A percentile compares a stretch with the other conserved stretches of the same genome.
phyloP scores from a whole-genome alignment of 2,329 filamentous ascomycete genomes.

The Rosellinia necatrix region DNA sequence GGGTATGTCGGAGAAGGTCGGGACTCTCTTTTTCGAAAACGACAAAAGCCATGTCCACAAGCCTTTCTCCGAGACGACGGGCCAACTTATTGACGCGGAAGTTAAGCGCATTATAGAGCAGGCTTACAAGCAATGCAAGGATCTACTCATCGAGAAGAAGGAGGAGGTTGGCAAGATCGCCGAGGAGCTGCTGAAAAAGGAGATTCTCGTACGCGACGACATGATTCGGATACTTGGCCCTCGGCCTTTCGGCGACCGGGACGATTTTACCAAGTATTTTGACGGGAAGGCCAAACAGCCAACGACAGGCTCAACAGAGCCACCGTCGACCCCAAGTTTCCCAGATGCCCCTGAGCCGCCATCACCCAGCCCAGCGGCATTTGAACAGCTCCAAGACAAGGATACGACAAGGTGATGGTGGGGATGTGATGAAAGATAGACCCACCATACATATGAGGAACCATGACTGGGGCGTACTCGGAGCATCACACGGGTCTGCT shows the following conservation, averaged over 20 bases:
- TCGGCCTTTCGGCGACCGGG: constrained; percentile 80
- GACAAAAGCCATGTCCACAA: constrained; percentile 84
- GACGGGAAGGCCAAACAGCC: constrained; percentile 59
- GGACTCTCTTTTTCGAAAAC: constrained; percentile 88
- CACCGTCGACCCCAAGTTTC: constrained; percentile 48
- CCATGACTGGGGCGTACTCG: constrained; percentile 17
- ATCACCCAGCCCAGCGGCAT: constrained; percentile 35
- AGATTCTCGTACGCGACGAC: constrained; percentile 89
- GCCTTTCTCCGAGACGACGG: constrained; percentile 94
- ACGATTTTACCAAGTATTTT: constrained; percentile 96
- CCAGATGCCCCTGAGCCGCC: constrained; percentile 45
- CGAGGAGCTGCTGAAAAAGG: constrained; percentile 90
- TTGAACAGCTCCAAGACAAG: constrained; percentile 33
- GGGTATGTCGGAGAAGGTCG: constrained; percentile 96
- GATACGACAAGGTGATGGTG: constrained; percentile 30
- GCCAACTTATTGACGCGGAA: constrained; percentile 87
- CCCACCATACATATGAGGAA: constrained; percentile 21
- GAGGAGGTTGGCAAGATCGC: constrained; percentile 85
- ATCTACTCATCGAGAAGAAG: constrained; percentile 84
- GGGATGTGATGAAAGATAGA: constrained; percentile 1
- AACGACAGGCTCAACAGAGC: constrained; percentile 61
- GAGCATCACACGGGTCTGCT: constrained; percentile 7
- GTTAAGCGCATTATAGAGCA: constrained; percentile 90
- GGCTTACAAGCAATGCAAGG: constrained; percentile 88
- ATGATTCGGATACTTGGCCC: constrained; percentile 86